Evolutionary conservation across 306 rosid species (phyloP).

Genomic region (Leucaena leucocephala): DNA sequence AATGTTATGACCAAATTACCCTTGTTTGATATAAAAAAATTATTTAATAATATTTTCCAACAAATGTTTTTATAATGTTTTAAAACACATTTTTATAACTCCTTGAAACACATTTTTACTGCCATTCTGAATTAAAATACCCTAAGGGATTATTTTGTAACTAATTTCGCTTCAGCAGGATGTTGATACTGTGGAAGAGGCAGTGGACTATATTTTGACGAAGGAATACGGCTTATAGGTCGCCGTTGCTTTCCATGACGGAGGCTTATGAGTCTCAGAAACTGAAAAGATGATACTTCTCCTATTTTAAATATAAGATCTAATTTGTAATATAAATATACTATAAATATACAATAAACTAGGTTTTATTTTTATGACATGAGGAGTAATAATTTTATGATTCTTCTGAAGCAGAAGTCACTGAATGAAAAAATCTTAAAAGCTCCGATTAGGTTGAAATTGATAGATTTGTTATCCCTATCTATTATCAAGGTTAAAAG

Average conservation of each 20-base stretch:
- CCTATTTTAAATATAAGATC: too few species aligned
- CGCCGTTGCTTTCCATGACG: constrained; percentile 7
- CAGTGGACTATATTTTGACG: constrained; percentile 18
- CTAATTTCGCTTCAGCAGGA: constrained; percentile 53
- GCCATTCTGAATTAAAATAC: not conserved
- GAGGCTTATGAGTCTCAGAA: not conserved
- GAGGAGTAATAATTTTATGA: not conserved
- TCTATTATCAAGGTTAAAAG: not conserved
- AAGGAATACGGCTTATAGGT: constrained; percentile 48
- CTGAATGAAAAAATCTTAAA: not conserved
- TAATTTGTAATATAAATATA: too few species aligned
- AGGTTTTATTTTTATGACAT: too few species aligned
- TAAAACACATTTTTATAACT: not conserved
- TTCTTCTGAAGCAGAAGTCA: not conserved
- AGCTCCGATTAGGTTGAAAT: not conserved
- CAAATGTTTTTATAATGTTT: too few species aligned
- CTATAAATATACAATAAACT: too few species aligned
- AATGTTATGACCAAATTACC: not conserved
- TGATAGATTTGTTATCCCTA: not conserved
- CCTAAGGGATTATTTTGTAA: constrained; percentile 5
- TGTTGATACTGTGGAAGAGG: constrained; percentile 54
- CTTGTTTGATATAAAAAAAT: too few species aligned
- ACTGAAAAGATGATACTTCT: not conserved
- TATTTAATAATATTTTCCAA: too few species aligned
- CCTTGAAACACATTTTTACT: not conserved